Percentiles rank a stretch among this genome's conserved stretches.
phyloP scores from a whole-genome alignment of 371 early-diverging fungal genomes.

The Mucor velutinosus region DNA sequence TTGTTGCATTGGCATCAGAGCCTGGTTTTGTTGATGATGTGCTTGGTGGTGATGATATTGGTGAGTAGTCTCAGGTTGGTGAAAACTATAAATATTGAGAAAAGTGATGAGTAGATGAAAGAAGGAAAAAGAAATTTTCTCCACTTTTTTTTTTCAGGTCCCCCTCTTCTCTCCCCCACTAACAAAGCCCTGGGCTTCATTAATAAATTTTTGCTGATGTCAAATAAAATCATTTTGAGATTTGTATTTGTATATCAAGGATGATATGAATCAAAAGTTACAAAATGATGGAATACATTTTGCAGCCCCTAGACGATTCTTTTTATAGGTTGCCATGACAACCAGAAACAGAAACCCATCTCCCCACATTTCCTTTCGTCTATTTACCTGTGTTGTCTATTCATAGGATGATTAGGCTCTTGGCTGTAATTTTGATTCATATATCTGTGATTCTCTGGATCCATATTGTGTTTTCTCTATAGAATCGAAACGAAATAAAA shows the following conservation, averaged over 20 bases:
- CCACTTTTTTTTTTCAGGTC: background rate
- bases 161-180: background rate
- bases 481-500: background rate
- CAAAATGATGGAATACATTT: background rate
- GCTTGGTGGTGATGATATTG: background rate
- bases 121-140: background rate
- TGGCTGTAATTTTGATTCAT: background rate
- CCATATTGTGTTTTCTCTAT: background rate
- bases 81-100: background rate
- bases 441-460: background rate
- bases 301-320: background rate
- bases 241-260: too few species aligned
- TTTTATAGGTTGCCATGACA: background rate
- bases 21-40: slow-evolving; percentile 11
- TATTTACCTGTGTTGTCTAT: background rate
- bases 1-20: slow-evolving; percentile 12
- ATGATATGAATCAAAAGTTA: too few species aligned
- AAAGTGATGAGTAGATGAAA: background rate
- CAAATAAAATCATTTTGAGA: slow-evolving; percentile 1
- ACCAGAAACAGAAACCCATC: background rate
- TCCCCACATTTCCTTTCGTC: background rate
- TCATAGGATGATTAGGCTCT: background rate
- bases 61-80: background rate
- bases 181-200: slow-evolving; percentile 2
- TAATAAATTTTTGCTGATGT: slow-evolving; percentile 2